phyloP scores from a whole-genome alignment of 306 rosid species.

The Sindora glabra region DNA sequence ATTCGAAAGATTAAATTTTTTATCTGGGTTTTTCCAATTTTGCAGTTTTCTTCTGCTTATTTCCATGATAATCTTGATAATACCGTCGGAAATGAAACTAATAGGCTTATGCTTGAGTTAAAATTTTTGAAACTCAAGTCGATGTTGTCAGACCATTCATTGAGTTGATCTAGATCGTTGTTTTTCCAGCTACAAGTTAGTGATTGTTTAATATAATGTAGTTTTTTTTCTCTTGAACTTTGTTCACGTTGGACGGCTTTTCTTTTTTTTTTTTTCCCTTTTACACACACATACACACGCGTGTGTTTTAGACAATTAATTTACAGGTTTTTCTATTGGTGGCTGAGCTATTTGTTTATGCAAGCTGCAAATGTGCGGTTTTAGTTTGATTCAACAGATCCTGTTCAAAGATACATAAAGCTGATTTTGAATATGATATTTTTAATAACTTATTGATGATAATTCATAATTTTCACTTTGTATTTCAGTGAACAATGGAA shows the following conservation, averaged over 20 bases:
- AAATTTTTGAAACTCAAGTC: not conserved
- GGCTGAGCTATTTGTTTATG: too few species aligned
- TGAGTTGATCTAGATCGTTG: constrained; percentile 11
- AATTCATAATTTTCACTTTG: not conserved
- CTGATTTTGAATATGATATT: not conserved
- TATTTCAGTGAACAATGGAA: constrained; percentile 13
- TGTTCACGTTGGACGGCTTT: too few species aligned
- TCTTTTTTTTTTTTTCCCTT: too few species aligned
- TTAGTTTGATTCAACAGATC: too few species aligned
- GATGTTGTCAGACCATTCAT: not conserved
- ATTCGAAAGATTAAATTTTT: constrained; percentile 2
- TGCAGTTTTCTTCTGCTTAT: not conserved
- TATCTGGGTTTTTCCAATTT: constrained; percentile 26
- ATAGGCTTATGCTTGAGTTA: not conserved
- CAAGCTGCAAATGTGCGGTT: too few species aligned
- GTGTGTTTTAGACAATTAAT: too few species aligned
- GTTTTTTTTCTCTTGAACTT: too few species aligned
- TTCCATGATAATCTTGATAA: not conserved
- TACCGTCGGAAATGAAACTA: not conserved
- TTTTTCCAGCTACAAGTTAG: not conserved
- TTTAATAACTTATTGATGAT: not conserved
- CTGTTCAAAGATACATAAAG: constrained; percentile 3
- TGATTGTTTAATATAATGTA: too few species aligned
- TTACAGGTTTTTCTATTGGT: too few species aligned
- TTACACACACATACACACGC: too few species aligned